phyloP scores from a whole-genome alignment of 176 grass and related monocot genomes.

The Dendrocalamus sinicus region DNA sequence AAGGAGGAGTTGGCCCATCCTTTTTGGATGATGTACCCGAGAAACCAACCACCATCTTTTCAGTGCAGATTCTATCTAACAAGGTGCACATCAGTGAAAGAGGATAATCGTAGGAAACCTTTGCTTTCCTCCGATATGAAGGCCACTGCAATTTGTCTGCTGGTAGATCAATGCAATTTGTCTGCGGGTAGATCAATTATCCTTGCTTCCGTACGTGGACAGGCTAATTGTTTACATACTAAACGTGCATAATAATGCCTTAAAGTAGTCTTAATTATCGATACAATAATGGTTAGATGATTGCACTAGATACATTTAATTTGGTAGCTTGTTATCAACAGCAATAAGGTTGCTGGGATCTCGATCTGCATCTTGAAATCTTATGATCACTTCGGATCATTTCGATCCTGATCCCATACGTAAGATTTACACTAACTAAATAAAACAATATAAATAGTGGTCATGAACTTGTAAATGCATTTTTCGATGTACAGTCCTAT shows the following conservation, averaged over 20 bases:
- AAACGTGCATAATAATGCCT: not conserved
- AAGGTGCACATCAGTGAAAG: constrained; percentile 23
- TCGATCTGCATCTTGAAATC: not conserved
- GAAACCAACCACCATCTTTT: constrained; percentile 58
- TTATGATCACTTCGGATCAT: not conserved
- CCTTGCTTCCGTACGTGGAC: constrained; percentile 23
- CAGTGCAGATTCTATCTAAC: constrained; percentile 36
- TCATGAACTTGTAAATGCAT: not conserved
- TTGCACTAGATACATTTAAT: not conserved
- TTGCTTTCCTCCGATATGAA: constrained; percentile 54
- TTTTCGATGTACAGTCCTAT: not conserved
- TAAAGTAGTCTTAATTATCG: not conserved
- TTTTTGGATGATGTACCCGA: constrained; percentile 46
- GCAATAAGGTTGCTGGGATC: not conserved
- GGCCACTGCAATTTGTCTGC: constrained; percentile 58
- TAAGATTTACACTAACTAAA: not conserved
- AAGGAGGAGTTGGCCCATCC: constrained; percentile 25
- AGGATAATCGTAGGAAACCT: constrained; percentile 26
- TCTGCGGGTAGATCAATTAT: constrained; percentile 49
- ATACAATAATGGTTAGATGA: constrained; percentile 23
- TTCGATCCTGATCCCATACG: not conserved
- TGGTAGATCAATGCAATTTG: constrained; percentile 51
- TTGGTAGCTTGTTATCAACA: not conserved
- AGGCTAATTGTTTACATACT: constrained; percentile 2
- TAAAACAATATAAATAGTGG: not conserved